Evolutionary conservation across 768 basidiomycete genomes (phyloP).

Genomic region (Amanita fuliginea): DNA sequence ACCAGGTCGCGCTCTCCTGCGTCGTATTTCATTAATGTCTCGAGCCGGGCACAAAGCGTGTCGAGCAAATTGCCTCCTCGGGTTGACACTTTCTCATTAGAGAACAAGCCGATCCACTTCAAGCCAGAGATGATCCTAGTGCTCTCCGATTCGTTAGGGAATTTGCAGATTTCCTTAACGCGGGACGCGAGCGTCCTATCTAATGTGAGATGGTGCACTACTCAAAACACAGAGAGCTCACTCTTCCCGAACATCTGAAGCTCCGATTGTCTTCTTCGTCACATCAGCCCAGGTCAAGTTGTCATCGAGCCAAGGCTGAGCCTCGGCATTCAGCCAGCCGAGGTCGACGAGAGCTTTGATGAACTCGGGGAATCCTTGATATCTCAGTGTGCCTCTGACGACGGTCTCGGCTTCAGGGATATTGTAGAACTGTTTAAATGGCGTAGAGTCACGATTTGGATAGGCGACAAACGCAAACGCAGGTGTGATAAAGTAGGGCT

Average conservation of each 20-base stretch:
- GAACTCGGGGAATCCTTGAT: constrained; percentile 96
- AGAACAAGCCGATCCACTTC: constrained; percentile 92
- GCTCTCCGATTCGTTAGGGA: constrained; percentile 62
- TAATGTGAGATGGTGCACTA: background rate
- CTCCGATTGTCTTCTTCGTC: constrained; percentile 63
- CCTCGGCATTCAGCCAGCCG: constrained; percentile 71
- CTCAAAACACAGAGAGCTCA: constrained; percentile 16
- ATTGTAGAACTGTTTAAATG: constrained; percentile 84
- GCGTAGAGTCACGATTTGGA: constrained; percentile 89
- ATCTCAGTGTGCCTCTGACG: constrained; percentile 87
- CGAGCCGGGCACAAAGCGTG: constrained; percentile 85
- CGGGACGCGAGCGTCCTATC: constrained; percentile 61
- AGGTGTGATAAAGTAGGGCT: constrained; percentile 91
- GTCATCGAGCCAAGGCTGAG: constrained; percentile 69
- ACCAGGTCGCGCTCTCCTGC: constrained; percentile 89
- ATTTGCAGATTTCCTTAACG: constrained; percentile 58
- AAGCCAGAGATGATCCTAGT: constrained; percentile 81
- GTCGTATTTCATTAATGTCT: constrained; percentile 88
- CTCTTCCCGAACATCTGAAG: constrained; percentile 60
- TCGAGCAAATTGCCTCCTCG: constrained; percentile 77
- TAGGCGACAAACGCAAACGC: constrained; percentile 96
- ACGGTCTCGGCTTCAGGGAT: constrained; percentile 93
- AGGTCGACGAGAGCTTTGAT: constrained; percentile 78
- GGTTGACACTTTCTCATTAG: constrained; percentile 44
- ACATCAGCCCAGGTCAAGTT: constrained; percentile 78